A percentile compares a stretch with the other conserved stretches of the same genome.
These are phyloP conservation scores for Rhynchosporium secalis DNA, from an alignment of 2,329 filamentous ascomycete genomes.

Conservation along the genomic window DNA sequence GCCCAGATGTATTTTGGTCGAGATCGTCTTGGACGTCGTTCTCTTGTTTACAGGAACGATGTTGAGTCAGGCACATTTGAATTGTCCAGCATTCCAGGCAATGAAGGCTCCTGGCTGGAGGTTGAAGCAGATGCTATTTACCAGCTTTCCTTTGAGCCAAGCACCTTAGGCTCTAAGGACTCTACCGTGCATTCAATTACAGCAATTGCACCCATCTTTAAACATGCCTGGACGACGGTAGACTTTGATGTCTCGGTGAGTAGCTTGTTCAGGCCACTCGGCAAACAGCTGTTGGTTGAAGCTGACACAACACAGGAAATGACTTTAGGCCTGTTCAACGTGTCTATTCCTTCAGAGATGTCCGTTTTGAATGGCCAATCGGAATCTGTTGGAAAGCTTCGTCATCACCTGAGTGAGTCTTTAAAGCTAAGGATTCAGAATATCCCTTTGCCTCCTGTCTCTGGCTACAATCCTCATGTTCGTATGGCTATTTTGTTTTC, in stretches of 20 bases:
- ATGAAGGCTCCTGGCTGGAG: conserved; percentile 64
- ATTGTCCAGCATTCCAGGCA: conserved; percentile 71
- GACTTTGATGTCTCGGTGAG: conserved; percentile 5
- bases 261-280: background rate
- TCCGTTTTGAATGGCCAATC: conserved; percentile 45
- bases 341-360: conserved; percentile 41
- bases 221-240: conserved; percentile 19
- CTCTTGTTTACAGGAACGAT: conserved; percentile 64
- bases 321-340: conserved; percentile 38
- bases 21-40: conserved; percentile 84
- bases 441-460: conserved; percentile 59
- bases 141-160: conserved; percentile 32
- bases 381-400: conserved; percentile 54
- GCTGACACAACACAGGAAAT: conserved; percentile 20
- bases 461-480: conserved; percentile 42
- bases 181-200: background rate
- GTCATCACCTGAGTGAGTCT: conserved; percentile 57
- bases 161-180: background rate
- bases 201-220: conserved; percentile 8
- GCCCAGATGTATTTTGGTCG: conserved; percentile 75
- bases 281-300: background rate
- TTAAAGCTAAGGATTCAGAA: conserved; percentile 63
- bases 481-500: conserved; percentile 85
- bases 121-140: conserved; percentile 85
- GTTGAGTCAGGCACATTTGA: conserved; percentile 48